Conservation (phyloP, 495 filamentous ascomycete genomes). For the Xylaria curta region DNA sequence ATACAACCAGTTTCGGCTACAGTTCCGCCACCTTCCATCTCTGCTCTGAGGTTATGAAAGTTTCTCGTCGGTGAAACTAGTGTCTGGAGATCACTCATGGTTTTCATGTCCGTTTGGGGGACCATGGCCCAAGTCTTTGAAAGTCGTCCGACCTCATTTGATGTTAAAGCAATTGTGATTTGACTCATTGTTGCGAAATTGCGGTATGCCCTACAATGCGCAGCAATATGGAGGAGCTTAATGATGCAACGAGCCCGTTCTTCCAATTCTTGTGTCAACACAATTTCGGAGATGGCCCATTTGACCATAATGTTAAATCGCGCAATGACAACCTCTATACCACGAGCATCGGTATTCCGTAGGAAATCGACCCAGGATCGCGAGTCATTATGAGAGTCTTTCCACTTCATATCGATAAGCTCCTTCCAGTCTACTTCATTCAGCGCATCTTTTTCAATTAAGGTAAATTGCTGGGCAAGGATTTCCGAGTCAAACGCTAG, state of each 20-base stretch:
- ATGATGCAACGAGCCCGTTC: slow-evolving; percentile 85
- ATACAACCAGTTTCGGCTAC: slow-evolving; percentile 83
- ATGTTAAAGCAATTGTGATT: slow-evolving; percentile 87
- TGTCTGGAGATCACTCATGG: slow-evolving; percentile 80
- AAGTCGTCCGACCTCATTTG: slow-evolving; percentile 78
- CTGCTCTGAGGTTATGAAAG: slow-evolving; percentile 84
- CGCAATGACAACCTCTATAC: slow-evolving; percentile 94
- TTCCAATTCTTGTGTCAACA: slow-evolving; percentile 80
- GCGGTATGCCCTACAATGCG: slow-evolving; percentile 80
- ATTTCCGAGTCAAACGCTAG: slow-evolving; percentile 89
- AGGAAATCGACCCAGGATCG: slow-evolving; percentile 94
- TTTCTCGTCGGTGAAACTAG: slow-evolving; percentile 88
- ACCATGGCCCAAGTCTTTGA: slow-evolving; percentile 83
- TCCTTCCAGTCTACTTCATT: slow-evolving; percentile 98
- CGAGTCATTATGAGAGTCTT: slow-evolving; percentile 67
- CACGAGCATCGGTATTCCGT: slow-evolving; percentile 76
- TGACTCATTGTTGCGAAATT: slow-evolving; percentile 98
- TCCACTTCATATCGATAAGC: slow-evolving; percentile 93
- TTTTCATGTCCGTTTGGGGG: slow-evolving; percentile 69
- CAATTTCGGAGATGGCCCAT: slow-evolving; percentile 91
- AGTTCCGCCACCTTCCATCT: slow-evolving; percentile 77
- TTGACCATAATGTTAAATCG: slow-evolving; percentile 98
- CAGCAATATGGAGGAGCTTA: slow-evolving; percentile 92
- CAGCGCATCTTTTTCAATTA: slow-evolving; percentile 95
- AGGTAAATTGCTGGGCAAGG: slow-evolving; percentile 90